A percentile compares a stretch with the other conserved stretches of the same genome.
Conservation (phyloP, 1,284 basidiomycete genomes). For the Ustilago curta region DNA sequence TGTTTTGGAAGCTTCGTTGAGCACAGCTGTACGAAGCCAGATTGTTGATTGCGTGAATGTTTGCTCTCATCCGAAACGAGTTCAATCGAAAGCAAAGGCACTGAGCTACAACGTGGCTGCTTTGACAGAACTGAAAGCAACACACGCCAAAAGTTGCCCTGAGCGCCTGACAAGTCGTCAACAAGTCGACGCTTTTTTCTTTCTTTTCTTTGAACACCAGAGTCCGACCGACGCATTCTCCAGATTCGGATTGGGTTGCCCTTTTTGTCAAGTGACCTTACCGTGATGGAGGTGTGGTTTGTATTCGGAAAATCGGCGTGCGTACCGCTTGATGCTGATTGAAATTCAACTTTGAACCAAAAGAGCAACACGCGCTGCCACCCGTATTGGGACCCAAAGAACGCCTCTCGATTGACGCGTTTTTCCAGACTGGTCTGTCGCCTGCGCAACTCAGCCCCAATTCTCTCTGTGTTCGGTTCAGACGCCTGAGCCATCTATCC, state of each 20-base stretch:
- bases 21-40: too few species aligned
- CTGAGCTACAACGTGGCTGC: neutral
- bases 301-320: neutral
- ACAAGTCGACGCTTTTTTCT: neutral
- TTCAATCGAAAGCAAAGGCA: too few species aligned
- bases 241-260: neutral
- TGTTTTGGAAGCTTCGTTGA: too few species aligned
- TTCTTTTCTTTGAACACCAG: too few species aligned
- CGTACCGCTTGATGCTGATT: constrained; percentile 4
- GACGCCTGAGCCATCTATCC: constrained; percentile 3
- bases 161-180: neutral
- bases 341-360: neutral
- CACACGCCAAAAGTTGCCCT: neutral
- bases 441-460: constrained; percentile 5
- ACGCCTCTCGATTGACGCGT: neutral
- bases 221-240: constrained; percentile 7
- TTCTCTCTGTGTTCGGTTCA: neutral
- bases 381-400: neutral
- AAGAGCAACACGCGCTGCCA: constrained; percentile 2
- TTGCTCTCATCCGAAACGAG: too few species aligned
- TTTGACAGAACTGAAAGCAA: neutral
- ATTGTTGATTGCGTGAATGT: too few species aligned
- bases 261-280: neutral
- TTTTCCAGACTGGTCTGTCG: neutral
- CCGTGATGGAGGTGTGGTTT: neutral